Base-by-base conservation (phyloP, 176 grass and related monocot species). In the Carex cristatella region DNA sequence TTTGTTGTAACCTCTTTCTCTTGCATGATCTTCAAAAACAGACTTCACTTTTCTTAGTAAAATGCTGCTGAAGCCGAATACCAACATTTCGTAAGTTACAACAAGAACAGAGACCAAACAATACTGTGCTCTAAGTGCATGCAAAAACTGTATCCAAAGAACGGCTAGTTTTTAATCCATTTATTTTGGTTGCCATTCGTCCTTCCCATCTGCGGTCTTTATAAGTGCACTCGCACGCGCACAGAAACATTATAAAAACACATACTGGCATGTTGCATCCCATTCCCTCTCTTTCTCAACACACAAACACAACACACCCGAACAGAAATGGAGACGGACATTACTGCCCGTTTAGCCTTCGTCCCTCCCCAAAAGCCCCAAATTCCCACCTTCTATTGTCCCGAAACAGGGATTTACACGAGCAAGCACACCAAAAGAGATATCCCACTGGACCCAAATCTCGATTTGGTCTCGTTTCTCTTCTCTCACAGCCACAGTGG, bases 391-490 rank as follows among this genome's bases (percentile, higher is more conserved):
- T 94, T 97, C 61, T 94, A 84, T 92, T 91, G 79, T 80, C 86
- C 86, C 77, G 84, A 65, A 81, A 53, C 87, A 27, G 94, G 94
- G 64, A 69, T 92, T 61, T 94, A 94, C 87, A 53, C 38, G 14
- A 97, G 90, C 85, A 89, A 79, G 35, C 83, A 92, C 85, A 9
- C 86, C 1, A 37, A 87, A 60, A 61, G 84, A 16, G 37, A 63
- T 1, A 88, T 98, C 31, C 91, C 95, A 1, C 40, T 83, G 19
- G 86, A 94, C 42, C 89, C 87, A 10, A 42, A n/a, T 53, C 85
- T 87, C 73, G 92, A 92, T 84, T 79, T 94, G 81, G 91, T 93
- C 13, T 90, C 89, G 31, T 92, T 90, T 84, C 70, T 98, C 75
- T 87, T 94, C 89, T 84, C 92, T 69, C 86, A 48, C 73, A 5